Percentiles rank a stretch among this genome's conserved stretches.
Evolutionary conservation across 495 filamentous ascomycete species (phyloP).

Genomic region (Aspergillus ellipticus): DNA sequence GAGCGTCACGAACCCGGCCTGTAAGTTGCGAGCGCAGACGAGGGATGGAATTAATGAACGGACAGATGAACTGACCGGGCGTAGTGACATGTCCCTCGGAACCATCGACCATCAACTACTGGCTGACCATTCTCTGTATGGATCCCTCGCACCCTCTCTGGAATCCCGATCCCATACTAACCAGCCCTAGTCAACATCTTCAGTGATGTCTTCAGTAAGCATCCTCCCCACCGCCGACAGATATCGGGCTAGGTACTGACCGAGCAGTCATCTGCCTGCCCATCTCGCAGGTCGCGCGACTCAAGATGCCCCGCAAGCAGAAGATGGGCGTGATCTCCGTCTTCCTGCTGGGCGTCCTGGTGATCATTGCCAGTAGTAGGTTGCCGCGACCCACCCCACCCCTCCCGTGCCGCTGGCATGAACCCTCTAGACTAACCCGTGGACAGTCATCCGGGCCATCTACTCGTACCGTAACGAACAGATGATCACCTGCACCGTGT

Average conservation of each 20-base stretch:
- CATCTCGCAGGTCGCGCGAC: slow-evolving; percentile 19
- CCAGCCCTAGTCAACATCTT: slow-evolving; percentile 22
- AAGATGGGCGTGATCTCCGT: slow-evolving; percentile 21
- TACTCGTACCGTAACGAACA: slow-evolving; percentile 22
- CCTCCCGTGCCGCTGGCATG: no score
- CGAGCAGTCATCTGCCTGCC: slow-evolving; percentile 22
- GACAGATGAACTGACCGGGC: slow-evolving; percentile 4
- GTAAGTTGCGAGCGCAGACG: no score
- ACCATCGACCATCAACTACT: slow-evolving; percentile 18
- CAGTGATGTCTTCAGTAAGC: slow-evolving; percentile 21
- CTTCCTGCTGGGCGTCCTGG: slow-evolving; percentile 22
- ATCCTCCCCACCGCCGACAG: neutral
- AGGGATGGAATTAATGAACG: neutral
- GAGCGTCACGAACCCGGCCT: slow-evolving; percentile 6
- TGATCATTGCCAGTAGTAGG: slow-evolving; percentile 25
- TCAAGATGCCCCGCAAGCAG: slow-evolving; percentile 22
- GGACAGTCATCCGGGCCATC: slow-evolving; percentile 22
- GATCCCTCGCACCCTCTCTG: neutral
- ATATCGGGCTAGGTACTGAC: neutral
- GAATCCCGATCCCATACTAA: neutral
- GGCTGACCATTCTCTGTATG: slow-evolving; percentile 24
- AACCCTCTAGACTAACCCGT: no score
- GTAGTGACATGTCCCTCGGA: slow-evolving; percentile 15
- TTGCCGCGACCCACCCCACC: neutral
- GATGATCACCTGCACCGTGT: slow-evolving; percentile 27